Base-by-base conservation (phyloP, 106 monocot species). In the Dendrobium nobile region DNA sequence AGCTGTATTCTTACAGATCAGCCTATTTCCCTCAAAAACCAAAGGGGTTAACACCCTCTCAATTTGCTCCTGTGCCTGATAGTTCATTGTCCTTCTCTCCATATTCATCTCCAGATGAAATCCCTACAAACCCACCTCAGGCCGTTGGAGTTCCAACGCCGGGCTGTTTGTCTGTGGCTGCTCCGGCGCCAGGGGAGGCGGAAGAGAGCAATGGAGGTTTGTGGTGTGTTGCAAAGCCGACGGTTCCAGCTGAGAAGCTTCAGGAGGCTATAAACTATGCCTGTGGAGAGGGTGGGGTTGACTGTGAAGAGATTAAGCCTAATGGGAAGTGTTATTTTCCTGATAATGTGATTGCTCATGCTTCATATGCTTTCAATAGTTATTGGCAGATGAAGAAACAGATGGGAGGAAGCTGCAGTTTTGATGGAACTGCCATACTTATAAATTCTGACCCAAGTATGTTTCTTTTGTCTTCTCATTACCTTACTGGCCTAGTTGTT, bases 261-360 rank as follows among this genome's bases (percentile, higher is more conserved):
- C 94, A 92, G 82, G 88, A 84, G 80, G 94, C 84, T 1, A 88
- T 95, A 72, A 90, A 92, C 54, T 95, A 80, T 19, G 94, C 94
- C 0, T 95, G 94, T 13, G 92, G 90, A 17, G 78, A 84, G 45
- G 91, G 85, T 22, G 92, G 86, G 45, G 92, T 84, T 3, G 85
- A 90, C 54, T 95, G 94, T 48, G 79, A 85, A 77, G 87, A 85
- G 75, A 95, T 95, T 22, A 54, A 24, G 76, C 90, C 85, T 5
- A 42, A 83, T 43, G 92, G 91, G 33, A 79, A 67, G 33, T 92
- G 94, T 74, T 94, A 83, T 78, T 79, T 77, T 20, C 92, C 94
- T 33, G 87, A 94, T 59, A 92, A 58, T 65, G 72, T 90, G 15
- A 78, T 89, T 9, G 84, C 94, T 27, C 94, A 94, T 77, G 90